Percentiles rank a stretch among this genome's conserved stretches.
Evolutionary conservation across 2,329 filamentous ascomycete species (phyloP).

Genomic region (Curvularia spicifera): DNA sequence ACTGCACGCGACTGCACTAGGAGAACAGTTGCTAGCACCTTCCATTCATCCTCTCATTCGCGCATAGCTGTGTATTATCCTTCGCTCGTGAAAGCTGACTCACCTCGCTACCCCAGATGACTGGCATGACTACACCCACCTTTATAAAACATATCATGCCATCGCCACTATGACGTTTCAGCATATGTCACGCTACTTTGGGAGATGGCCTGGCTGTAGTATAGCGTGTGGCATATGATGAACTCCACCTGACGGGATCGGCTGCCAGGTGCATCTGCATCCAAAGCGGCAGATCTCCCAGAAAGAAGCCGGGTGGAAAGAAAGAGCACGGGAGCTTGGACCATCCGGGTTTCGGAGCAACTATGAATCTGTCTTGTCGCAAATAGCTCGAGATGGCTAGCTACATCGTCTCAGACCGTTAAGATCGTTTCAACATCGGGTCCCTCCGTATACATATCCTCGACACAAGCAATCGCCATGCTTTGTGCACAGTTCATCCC

Average conservation of each 20-base stretch:
- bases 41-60: neutral
- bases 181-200: neutral
- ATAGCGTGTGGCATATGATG: neutral
- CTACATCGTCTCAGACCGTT: neutral
- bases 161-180: slow-evolving; percentile 3
- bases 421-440: slow-evolving; percentile 4
- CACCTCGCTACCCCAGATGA: neutral
- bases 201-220: too few species aligned
- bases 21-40: neutral
- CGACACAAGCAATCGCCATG: neutral
- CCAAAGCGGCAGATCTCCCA: neutral
- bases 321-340: neutral
- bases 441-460: neutral
- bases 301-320: neutral
- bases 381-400: neutral
- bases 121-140: neutral
- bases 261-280: neutral
- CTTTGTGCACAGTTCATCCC: neutral
- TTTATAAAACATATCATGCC: neutral
- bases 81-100: neutral
- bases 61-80: neutral
- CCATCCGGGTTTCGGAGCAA: neutral
- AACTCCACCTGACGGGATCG: neutral
- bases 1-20: neutral
- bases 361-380: neutral